Percentiles rank a stretch among this genome's conserved stretches.
phyloP scores from a whole-genome alignment of 2,329 filamentous ascomycete species.

The Ascochyta lentis region DNA sequence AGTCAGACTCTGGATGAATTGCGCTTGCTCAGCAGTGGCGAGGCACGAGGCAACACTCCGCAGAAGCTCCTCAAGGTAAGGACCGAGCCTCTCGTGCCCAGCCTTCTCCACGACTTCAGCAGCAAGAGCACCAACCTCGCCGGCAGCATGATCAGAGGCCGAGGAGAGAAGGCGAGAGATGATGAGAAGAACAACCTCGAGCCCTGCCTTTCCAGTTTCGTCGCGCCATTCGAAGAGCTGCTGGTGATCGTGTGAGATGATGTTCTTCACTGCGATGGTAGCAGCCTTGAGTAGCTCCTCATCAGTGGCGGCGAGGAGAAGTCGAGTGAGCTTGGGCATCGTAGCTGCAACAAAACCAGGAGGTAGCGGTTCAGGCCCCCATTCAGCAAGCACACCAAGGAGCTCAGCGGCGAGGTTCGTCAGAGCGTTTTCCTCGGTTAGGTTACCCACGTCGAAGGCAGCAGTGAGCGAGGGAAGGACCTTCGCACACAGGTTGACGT shows the following conservation, averaged over 20 bases:
- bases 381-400: constrained; percentile 78
- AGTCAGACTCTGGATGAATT: constrained; percentile 94
- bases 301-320: constrained; percentile 84
- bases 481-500: constrained; percentile 80
- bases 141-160: constrained; percentile 84
- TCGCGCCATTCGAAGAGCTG: constrained; percentile 91
- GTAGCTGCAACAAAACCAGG: constrained; percentile 83
- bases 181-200: constrained; percentile 88
- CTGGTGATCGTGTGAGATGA: constrained; percentile 86
- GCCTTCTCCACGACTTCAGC: constrained; percentile 96
- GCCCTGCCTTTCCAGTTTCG: constrained; percentile 75
- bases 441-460: constrained; percentile 84
- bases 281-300: constrained; percentile 87
- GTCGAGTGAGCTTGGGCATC: constrained; percentile 83
- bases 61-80: constrained; percentile 86
- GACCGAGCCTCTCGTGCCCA: constrained; percentile 86
- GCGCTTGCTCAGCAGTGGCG: constrained; percentile 79
- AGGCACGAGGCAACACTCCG: constrained; percentile 87
- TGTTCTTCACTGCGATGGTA: constrained; percentile 85
- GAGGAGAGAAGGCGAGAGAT: constrained; percentile 89
- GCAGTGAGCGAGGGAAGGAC: constrained; percentile 86
- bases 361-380: constrained; percentile 84
- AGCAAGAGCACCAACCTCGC: constrained; percentile 94
- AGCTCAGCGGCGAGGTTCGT: constrained; percentile 88
- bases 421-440: constrained; percentile 84